These are phyloP conservation scores for Hypoxylon sp. DNA, from an alignment of 2,329 filamentous ascomycete species.

Conservation along the genomic window DNA sequence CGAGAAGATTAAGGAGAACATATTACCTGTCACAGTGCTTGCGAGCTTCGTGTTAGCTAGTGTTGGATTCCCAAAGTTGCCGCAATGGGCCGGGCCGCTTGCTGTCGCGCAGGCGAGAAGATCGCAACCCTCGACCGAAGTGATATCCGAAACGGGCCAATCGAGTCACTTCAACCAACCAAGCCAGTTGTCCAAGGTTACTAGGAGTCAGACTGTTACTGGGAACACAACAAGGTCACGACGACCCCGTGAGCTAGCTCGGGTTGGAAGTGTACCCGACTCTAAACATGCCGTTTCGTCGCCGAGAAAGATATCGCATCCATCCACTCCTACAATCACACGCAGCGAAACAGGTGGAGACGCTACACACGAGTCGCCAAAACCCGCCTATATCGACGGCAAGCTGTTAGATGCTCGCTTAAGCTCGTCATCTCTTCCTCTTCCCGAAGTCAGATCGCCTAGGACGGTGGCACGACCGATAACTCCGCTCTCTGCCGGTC, in stretches of 20 bases:
- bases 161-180: constrained; percentile 47
- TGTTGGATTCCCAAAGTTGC: constrained; percentile 76
- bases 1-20: constrained; percentile 83
- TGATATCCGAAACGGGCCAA: constrained; percentile 65
- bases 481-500: constrained; percentile 66
- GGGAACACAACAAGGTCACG: constrained; percentile 59
- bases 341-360: constrained; percentile 21
- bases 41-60: constrained; percentile 82
- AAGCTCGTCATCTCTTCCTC: constrained; percentile 72
- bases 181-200: constrained; percentile 55
- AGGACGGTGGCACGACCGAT: constrained; percentile 60
- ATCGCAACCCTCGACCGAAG: constrained; percentile 69
- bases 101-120: constrained; percentile 84
- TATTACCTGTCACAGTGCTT: constrained; percentile 80
- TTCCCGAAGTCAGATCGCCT: constrained; percentile 68
- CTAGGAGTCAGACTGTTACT: constrained; percentile 74
- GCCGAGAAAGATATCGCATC: constrained; percentile 29
- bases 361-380: constrained; percentile 42
- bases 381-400: constrained; percentile 61
- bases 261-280: constrained; percentile 57
- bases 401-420: constrained; percentile 66
- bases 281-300: constrained; percentile 33
- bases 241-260: constrained; percentile 56
- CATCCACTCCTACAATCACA: constrained; percentile 15
- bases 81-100: constrained; percentile 80